Base-by-base conservation (phyloP, 2,329 filamentous ascomycete species). In the Ilyonectria robusta region DNA sequence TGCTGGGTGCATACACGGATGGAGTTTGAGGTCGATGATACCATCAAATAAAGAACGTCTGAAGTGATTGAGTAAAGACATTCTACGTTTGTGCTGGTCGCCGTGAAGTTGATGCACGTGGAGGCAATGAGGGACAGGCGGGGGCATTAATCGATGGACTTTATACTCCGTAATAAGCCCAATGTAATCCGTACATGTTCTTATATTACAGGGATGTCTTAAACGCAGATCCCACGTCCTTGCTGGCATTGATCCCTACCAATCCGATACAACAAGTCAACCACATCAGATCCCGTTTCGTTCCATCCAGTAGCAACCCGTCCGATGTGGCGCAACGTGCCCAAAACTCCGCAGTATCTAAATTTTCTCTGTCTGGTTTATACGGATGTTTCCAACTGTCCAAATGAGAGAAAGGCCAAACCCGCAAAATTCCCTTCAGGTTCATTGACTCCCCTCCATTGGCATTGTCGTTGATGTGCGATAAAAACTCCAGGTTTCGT, bases 101-200 rank as follows among this genome's bases (percentile, higher is more conserved):
- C 29, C 60, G 70, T 67, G 59, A 71, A 67, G 57, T 47, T 23
- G 51, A 63, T 62, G 26, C 26, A 17, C 6, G 13, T 40, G 37
- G 17, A 26, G 26, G 26, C 26, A 26, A 9, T 33, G 8, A 33
- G 31, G 10, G 31, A 11, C 31, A 11, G 31, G 8, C 11, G 31
- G 10, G n/a, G 19, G 44, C 3, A 23, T 68, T 59, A 62, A 35
- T 35, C n/a, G n/a, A 33, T 21, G 10, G 17, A 35, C 48, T 51
- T 21, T 13, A 3, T 19, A n/a, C n/a, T n/a, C n/a, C n/a, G n/a
- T n/a, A 11, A n/a, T 10, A n/a, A 33, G 31, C 29, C n/a, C 6
- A n/a, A 31, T 19, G 37, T 42, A 46, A 21, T 54, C 35, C 15
- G 29, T 46, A 21, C 44, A 31, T 53, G 47, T 59, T 51, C 7